Evolutionary conservation across 1,284 basidiomycete genomes (phyloP).

Genomic region (Ceratobasidium sp.): DNA sequence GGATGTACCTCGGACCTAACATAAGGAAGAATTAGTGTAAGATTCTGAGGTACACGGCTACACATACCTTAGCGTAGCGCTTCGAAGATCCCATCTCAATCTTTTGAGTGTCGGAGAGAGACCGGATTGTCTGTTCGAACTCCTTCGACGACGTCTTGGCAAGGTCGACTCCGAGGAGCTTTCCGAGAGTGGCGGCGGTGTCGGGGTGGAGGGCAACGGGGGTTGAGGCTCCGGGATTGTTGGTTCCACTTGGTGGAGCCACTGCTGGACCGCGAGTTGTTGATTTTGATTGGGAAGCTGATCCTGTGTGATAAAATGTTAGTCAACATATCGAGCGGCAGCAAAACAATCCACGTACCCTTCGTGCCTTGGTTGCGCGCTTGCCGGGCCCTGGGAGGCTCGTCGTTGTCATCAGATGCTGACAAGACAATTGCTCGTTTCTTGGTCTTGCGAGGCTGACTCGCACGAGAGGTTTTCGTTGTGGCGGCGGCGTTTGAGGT

Average conservation of each 20-base stretch:
- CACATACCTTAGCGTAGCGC: background rate
- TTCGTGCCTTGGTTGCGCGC: background rate
- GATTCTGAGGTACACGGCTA: background rate
- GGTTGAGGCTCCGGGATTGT: too few species aligned
- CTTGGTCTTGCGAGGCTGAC: background rate
- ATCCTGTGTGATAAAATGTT: background rate
- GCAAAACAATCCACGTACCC: too few species aligned
- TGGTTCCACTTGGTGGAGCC: too few species aligned
- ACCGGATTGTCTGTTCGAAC: background rate
- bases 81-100: background rate
- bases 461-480: too few species aligned
- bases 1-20: constrained; percentile 5
- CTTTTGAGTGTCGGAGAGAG: background rate
- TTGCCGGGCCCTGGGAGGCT: background rate
- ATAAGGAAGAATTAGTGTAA: background rate
- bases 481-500: too few species aligned
- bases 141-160: background rate
- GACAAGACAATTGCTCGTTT: too few species aligned
- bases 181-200: background rate
- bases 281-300: background rate
- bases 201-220: background rate
- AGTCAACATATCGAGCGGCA: too few species aligned
- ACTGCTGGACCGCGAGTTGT: too few species aligned
- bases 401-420: background rate
- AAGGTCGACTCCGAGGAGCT: background rate